Evolutionary conservation across 179 eudicot species (phyloP).

Genomic region (Drosera spatulata): DNA sequence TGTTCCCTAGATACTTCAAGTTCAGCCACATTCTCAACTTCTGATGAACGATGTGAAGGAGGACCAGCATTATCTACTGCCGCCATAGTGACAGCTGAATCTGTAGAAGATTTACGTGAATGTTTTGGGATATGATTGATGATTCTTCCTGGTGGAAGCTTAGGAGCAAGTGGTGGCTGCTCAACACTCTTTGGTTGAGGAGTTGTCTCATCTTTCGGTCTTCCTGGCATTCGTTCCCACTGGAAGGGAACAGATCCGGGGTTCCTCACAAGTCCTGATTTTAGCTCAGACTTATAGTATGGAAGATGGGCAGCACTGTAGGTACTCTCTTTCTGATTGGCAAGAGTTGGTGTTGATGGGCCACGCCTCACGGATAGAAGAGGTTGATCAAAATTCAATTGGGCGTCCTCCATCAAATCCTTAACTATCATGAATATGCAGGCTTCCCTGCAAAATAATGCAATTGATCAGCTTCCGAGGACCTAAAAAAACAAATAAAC

Average conservation of each 20-base stretch:
- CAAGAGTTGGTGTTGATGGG: conserved; percentile 21
- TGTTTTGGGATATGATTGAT: conserved; percentile 19
- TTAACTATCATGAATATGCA: conserved; percentile 8
- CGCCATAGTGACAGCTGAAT: conserved; percentile 12
- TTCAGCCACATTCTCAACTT: conserved; percentile 6
- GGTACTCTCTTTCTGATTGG: conserved; percentile 19
- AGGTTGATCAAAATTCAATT: conserved; percentile 53
- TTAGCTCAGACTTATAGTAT: conserved; percentile 44
- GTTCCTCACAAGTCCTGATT: conserved; percentile 62
- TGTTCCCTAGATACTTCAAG: conserved; percentile 17
- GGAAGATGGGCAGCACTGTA: conserved; percentile 22
- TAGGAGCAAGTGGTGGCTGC: conserved; percentile 39
- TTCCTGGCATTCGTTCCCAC: conserved; percentile 85
- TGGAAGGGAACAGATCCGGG: conserved; percentile 69
- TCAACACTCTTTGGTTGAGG: conserved; percentile 13
- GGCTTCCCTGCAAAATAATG: not conserved
- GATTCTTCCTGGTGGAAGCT: conserved; percentile 73
- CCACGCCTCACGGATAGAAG: conserved; percentile 74
- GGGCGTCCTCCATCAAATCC: conserved; percentile 53
- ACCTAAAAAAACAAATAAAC: no score
- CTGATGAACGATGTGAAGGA: conserved; percentile 5
- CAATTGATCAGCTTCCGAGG: not conserved
- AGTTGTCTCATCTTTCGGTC: conserved; percentile 49
- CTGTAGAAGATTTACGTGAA: conserved; percentile 11
- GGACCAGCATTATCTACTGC: conserved; percentile 7